Conservation (phyloP, 1,284 basidiomycete genomes). For the Sporisorium reilianum region DNA sequence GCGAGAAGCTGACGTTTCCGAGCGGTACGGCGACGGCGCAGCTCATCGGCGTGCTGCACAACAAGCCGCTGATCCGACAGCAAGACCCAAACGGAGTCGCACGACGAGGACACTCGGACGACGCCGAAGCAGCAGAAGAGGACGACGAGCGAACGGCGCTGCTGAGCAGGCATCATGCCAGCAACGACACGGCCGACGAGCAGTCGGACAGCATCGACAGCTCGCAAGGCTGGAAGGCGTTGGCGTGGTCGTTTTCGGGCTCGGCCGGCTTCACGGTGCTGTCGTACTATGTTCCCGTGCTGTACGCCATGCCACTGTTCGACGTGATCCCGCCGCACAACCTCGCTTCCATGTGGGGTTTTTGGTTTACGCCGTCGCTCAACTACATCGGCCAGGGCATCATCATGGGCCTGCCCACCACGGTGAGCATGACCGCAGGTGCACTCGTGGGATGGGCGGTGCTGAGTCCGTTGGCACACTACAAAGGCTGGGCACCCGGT, state of each 20-base stretch:
- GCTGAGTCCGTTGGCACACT: slow-evolving; percentile 85
- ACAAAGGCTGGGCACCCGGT: slow-evolving; percentile 66
- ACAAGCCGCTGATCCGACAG: slow-evolving; percentile 25
- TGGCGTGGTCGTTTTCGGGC: slow-evolving; percentile 64
- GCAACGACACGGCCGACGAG: background rate
- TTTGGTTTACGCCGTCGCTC: slow-evolving; percentile 92
- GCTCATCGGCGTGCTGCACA: slow-evolving; percentile 89
- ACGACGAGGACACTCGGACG: slow-evolving; percentile 5
- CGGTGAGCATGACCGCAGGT: slow-evolving; percentile 91
- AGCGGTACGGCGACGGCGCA: slow-evolving; percentile 96
- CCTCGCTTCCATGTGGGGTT: slow-evolving; percentile 87
- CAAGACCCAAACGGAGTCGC: background rate
- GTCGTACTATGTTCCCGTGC: slow-evolving; percentile 85
- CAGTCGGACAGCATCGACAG: slow-evolving; percentile 18
- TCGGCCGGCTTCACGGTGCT: slow-evolving; percentile 61
- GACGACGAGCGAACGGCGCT: slow-evolving; percentile 26
- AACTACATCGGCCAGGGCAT: slow-evolving; percentile 78
- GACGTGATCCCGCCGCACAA: slow-evolving; percentile 75
- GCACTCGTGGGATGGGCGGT: slow-evolving; percentile 96
- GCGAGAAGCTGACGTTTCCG: slow-evolving; percentile 92
- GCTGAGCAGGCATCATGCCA: slow-evolving; percentile 14
- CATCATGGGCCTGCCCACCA: slow-evolving; percentile 97
- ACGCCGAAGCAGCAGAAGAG: slow-evolving; percentile 14
- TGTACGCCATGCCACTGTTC: slow-evolving; percentile 92
- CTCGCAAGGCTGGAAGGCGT: slow-evolving; percentile 38